These are phyloP conservation scores for Dryas integrifolia DNA, from an alignment of 331 rosid species.

Conservation along the genomic window DNA sequence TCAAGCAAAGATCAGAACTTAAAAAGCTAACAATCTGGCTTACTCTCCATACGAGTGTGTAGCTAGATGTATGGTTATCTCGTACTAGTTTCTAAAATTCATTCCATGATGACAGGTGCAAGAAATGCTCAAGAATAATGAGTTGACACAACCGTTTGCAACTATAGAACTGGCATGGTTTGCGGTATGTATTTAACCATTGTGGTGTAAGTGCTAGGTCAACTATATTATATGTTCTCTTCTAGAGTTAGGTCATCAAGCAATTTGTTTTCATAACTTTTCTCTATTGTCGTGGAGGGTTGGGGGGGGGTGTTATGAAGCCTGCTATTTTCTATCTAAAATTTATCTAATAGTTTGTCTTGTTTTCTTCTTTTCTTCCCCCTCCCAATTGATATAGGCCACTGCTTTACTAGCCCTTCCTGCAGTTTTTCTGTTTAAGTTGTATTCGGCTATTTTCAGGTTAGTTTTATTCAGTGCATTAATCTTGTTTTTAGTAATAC, in stretches of 20 bases:
- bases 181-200: constrained; percentile 28
- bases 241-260: not conserved
- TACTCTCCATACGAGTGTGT: not conserved
- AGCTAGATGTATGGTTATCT: not conserved
- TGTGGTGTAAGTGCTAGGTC: not conserved
- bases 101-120: constrained; percentile 30
- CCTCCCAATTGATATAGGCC: constrained; percentile 25
- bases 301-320: not conserved
- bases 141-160: constrained; percentile 30
- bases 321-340: not conserved
- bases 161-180: constrained; percentile 44
- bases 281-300: not conserved
- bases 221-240: not conserved
- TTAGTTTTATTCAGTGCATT: constrained; percentile 6
- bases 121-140: constrained; percentile 36
- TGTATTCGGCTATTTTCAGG: constrained; percentile 30
- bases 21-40: not conserved
- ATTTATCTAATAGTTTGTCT: not conserved
- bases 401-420: constrained; percentile 42
- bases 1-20: not conserved
- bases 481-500: not conserved
- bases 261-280: not conserved
- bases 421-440: constrained; percentile 26
- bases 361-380: not conserved
- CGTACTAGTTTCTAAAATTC: not conserved